A percentile compares a stretch with the other conserved stretches of the same genome.
Conservation (phyloP, 176 grass and related monocot genomes). For the Zea luxurians region DNA sequence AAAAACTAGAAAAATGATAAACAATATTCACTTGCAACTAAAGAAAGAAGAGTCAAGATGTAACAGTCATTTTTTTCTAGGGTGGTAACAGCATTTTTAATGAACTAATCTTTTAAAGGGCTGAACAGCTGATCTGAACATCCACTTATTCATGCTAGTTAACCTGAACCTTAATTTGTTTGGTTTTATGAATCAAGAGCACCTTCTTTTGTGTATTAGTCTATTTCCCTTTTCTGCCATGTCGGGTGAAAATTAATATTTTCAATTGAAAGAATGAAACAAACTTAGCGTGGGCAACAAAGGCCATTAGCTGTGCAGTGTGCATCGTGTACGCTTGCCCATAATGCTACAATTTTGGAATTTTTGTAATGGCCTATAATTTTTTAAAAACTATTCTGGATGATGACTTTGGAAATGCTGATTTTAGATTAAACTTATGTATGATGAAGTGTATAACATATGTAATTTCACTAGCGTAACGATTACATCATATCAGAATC, state of each 20-base stretch:
- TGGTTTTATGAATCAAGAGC: neutral
- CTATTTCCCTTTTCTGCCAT: neutral
- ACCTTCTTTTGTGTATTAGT: constrained; percentile 3
- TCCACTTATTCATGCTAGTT: neutral
- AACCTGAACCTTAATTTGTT: neutral
- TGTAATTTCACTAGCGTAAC: neutral
- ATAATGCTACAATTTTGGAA: constrained; percentile 1
- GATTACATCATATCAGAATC: neutral
- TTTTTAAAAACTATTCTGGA: neutral
- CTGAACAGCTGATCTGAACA: neutral
- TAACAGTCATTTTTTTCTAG: neutral
- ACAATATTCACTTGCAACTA: neutral
- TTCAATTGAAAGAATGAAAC: neutral
- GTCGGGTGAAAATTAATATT: neutral
- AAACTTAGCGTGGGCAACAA: neutral
- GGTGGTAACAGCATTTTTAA: neutral
- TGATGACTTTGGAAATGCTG: neutral
- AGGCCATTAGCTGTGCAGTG: constrained; percentile 5
- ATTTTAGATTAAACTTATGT: neutral
- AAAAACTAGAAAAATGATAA: neutral
- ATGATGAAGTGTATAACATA: neutral
- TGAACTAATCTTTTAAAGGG: neutral
- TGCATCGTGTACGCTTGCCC: neutral
- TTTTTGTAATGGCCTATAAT: neutral
- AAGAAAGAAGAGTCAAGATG: neutral